Percentiles rank a stretch among this genome's conserved stretches.
phyloP scores from a whole-genome alignment of 306 rosid genomes.

The Acacia melanoxylon region DNA sequence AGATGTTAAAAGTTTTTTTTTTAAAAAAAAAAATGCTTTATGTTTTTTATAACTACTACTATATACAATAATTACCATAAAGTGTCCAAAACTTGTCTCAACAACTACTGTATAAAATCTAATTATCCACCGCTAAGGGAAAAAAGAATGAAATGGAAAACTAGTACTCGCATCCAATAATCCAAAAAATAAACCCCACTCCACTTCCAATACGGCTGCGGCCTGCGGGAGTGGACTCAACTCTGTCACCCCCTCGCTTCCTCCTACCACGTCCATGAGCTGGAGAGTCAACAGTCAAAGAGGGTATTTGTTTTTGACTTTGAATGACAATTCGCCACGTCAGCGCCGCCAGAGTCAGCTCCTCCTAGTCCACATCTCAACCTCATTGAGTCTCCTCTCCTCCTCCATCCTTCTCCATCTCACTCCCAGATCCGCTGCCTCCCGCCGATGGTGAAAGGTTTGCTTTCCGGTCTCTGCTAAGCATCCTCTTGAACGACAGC shows the following conservation, averaged over 20 bases:
- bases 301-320: not conserved
- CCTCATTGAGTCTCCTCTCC: conserved; percentile 37
- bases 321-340: not conserved
- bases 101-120: not conserved
- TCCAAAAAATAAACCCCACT: not conserved
- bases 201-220: not conserved
- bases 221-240: not conserved
- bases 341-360: conserved; percentile 2
- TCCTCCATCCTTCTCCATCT: conserved; percentile 51
- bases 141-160: not conserved
- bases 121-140: not conserved
- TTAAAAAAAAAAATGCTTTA: no score
- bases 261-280: not conserved
- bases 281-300: not conserved
- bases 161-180: no score
- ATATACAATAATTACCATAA: no score
- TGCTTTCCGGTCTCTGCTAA: conserved; percentile 55
- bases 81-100: no score
- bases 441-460: conserved; percentile 47
- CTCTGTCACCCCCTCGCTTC: not conserved
- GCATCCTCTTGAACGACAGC: conserved; percentile 69
- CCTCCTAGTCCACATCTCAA: not conserved
- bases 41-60: no score
- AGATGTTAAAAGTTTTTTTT: no score
- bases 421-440: conserved; percentile 40